Evolutionary conservation across 2,329 filamentous ascomycete genomes (phyloP), one percentile per base, ranked within the genome.

Genomic region (Penicillium corylophilum): DNA sequence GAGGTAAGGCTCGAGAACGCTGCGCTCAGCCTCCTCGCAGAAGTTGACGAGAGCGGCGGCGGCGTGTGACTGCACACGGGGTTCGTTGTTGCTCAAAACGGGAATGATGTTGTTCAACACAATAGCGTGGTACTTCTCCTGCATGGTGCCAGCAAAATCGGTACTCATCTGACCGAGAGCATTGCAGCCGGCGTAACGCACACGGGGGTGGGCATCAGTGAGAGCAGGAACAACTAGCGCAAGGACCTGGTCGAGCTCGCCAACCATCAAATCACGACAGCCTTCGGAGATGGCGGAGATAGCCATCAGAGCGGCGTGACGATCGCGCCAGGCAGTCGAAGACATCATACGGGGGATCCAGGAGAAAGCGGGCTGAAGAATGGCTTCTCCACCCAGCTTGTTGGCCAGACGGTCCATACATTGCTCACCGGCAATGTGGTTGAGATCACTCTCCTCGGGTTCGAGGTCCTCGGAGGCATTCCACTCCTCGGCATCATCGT

Each of bases 121-220:
- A 40, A 86, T 81, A 58, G 89, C 84, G 71, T 96, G 94, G 72
- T 95, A 95, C 64, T 96, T 94, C 61, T 90, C 88, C 74, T 99
- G 94, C 93, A 99, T 97, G 10, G 89, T 95, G 12, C 92, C 92
- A 12, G 95, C 93, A 71, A 99, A 99, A 69, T 99, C 94, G 28
- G 94, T 99, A 77, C 93, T 97, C 94, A 99, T 99, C 74, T 99
- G 94, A 24, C 94, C 94, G n/a, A 99, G 82, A 38, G 94, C 94
- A 68, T 99, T 97, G 78, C 94, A 99, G 29, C 92, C 94, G 46
- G 94, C 94, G 86, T 95, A 99, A 64, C 93, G 87, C 49, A 99
- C 94, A 68, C 94, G 89, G 36, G 94, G 89, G 68, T 99, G 94
- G 35, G 88, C 82, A 68, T 99, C 93, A 64, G 87, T 86, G 31